Conservation (phyloP, 805 yeast genomes). For the Hanseniaspora vineae region DNA sequence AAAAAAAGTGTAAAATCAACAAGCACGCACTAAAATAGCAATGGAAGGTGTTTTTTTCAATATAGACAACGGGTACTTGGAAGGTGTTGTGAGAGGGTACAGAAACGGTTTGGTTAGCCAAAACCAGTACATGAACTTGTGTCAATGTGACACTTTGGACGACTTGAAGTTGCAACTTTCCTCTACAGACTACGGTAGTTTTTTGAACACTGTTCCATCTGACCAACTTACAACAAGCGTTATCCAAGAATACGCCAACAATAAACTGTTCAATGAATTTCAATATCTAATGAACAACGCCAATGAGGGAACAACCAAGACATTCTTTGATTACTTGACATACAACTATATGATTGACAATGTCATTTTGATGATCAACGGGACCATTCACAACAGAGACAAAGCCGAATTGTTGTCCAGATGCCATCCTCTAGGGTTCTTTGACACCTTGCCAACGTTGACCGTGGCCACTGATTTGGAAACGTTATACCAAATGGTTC, state of each 20-base stretch:
- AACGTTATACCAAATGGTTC: constrained; percentile 80
- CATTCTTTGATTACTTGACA: constrained; percentile 83
- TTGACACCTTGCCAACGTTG: constrained; percentile 90
- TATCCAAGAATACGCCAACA: constrained; percentile 66
- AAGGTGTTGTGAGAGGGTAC: constrained; percentile 91
- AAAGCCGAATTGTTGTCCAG: constrained; percentile 75
- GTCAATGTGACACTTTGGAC: constrained; percentile 92
- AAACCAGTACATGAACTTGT: constrained; percentile 78
- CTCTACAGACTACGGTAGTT: constrained; percentile 92
- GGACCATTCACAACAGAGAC: constrained; percentile 92
- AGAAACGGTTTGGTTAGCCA: constrained; percentile 66
- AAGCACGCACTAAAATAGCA: neutral
- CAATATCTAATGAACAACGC: constrained; percentile 77
- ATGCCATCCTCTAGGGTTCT: constrained; percentile 97
- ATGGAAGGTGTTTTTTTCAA: constrained; percentile 96
- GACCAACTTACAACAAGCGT: constrained; percentile 62
- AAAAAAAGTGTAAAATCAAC: neutral
- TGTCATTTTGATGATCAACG: constrained; percentile 90
- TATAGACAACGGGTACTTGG: constrained; percentile 80
- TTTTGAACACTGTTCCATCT: constrained; percentile 68
- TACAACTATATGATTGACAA: constrained; percentile 98
- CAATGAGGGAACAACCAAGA: constrained; percentile 53
- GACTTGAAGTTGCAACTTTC: constrained; percentile 89
- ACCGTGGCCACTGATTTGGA: constrained; percentile 92
- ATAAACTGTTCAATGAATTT: constrained; percentile 70